A percentile compares a stretch with the other conserved stretches of the same genome.
These are phyloP conservation scores for Plasmopara halstedii DNA, from an alignment of 352 stramenopile genomes.

Conservation along the genomic window DNA sequence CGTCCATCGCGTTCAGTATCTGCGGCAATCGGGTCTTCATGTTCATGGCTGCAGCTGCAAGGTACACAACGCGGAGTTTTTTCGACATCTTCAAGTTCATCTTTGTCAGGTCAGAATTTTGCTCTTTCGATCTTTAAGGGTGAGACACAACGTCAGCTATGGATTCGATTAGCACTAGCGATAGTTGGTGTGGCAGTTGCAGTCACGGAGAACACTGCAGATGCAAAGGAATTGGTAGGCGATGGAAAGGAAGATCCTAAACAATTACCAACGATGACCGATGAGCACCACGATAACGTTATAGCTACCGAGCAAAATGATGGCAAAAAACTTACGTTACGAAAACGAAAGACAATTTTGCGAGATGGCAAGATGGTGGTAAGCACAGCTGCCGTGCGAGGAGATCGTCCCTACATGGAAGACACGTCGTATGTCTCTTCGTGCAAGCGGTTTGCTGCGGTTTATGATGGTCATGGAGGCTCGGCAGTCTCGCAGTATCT, in stretches of 20 bases:
- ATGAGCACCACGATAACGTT: constrained; percentile 22
- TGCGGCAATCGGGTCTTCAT: constrained; percentile 4
- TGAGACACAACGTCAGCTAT: constrained; percentile 8
- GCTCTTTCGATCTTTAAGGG: constrained; percentile 9
- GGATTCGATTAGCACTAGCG: constrained; percentile 14
- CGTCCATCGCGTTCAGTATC: constrained; percentile 8
- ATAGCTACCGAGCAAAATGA: constrained; percentile 12
- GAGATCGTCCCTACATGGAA: constrained; percentile 75
- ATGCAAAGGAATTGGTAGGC: constrained; percentile 6
- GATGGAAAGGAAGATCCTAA: constrained; percentile 9
- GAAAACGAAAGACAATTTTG: constrained; percentile 48
- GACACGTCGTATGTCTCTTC: constrained; percentile 74
- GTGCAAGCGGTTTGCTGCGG: constrained; percentile 73
- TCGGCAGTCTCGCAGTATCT: constrained; percentile 60
- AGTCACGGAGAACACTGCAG: constrained; percentile 10
- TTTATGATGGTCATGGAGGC: constrained; percentile 82
- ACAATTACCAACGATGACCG: constrained; percentile 10
- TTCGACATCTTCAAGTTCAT: constrained; percentile 5
- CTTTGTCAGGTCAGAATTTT: constrained; percentile 6
- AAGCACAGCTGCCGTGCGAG: constrained; percentile 63
- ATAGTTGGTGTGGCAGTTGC: constrained; percentile 7
- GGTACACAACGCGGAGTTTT: constrained; percentile 2
- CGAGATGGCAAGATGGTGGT: constrained; percentile 35
- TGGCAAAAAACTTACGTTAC: constrained; percentile 18
- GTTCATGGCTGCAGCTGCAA: constrained; percentile 5